Evolutionary conservation across 1,284 basidiomycete genomes (phyloP).

Genomic region (Phlebopus sp.): DNA sequence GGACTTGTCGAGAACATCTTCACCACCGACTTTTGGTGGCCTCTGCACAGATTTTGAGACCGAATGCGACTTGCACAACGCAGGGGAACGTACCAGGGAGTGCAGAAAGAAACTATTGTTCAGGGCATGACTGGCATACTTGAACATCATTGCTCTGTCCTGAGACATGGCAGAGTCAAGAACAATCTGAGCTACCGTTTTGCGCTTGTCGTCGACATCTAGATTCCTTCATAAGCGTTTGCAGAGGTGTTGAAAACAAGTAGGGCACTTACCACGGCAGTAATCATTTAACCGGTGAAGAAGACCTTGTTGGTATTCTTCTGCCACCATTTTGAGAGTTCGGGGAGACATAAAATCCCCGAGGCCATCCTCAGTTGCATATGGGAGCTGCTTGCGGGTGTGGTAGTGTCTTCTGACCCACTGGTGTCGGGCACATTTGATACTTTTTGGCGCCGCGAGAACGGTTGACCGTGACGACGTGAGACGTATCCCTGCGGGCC

Average conservation of each 20-base stretch:
- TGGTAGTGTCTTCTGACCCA: conserved; percentile 47
- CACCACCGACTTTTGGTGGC: conserved; percentile 48
- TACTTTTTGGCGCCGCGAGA: conserved; percentile 16
- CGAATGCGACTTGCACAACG: conserved; percentile 3
- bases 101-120: conserved; percentile 97
- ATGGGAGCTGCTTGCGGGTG: conserved; percentile 54
- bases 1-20: conserved; percentile 39
- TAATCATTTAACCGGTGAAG: conserved; percentile 73
- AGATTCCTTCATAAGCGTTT: background rate
- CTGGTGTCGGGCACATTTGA: conserved; percentile 8
- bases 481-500: conserved; percentile 22
- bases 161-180: conserved; percentile 66
- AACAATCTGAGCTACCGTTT: conserved; percentile 72
- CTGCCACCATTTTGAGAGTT: conserved; percentile 64
- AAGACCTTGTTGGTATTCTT: conserved; percentile 82
- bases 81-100: conserved; percentile 60
- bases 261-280: conserved; percentile 54
- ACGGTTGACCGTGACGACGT: conserved; percentile 18
- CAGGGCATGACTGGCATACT: conserved; percentile 88
- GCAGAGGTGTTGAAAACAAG: conserved; percentile 8
- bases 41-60: conserved; percentile 35
- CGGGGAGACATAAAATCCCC: conserved; percentile 70
- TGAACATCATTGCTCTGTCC: conserved; percentile 75
- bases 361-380: conserved; percentile 66
- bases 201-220: conserved; percentile 61